phyloP scores from a whole-genome alignment of 1,284 basidiomycete species.

The Ustilago vetiveriae region DNA sequence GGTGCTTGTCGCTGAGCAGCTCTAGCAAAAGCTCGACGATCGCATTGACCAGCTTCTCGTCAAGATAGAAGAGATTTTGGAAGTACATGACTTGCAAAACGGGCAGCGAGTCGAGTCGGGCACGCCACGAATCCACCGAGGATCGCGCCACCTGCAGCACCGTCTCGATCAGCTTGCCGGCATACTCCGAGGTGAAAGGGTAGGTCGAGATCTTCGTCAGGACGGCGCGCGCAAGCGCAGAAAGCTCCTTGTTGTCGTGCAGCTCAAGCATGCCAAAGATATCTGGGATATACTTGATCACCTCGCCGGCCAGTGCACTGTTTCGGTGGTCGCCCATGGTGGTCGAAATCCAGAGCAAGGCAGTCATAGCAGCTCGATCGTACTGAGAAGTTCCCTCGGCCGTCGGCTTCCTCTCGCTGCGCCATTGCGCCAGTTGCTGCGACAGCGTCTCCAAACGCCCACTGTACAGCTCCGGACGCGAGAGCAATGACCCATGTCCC shows the following conservation, averaged over 20 bases:
- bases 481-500: conserved; percentile 71
- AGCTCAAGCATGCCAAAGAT: conserved; percentile 65
- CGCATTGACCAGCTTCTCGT: conserved; percentile 29
- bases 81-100: conserved; percentile 65
- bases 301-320: conserved; percentile 54
- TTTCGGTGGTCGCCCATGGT: conserved; percentile 64
- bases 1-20: conserved; percentile 59
- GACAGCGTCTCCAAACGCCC: conserved; percentile 71
- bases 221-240: conserved; percentile 50
- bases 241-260: conserved; percentile 64
- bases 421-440: conserved; percentile 59
- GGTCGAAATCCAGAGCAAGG: conserved; percentile 60
- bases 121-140: conserved; percentile 61
- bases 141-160: conserved; percentile 52
- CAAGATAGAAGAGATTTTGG: conserved; percentile 64
- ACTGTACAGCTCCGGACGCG: conserved; percentile 69
- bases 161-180: conserved; percentile 42
- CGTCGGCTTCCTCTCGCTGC: conserved; percentile 66
- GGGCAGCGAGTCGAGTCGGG: conserved; percentile 60
- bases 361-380: conserved; percentile 60
- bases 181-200: conserved; percentile 50
- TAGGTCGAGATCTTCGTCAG: conserved; percentile 60
- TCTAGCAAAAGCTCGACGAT: conserved; percentile 59
- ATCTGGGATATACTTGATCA: conserved; percentile 61
- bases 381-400: conserved; percentile 66